Evolutionary conservation across 2,329 filamentous ascomycete species (phyloP).

Genomic region (Fusarium sp.): DNA sequence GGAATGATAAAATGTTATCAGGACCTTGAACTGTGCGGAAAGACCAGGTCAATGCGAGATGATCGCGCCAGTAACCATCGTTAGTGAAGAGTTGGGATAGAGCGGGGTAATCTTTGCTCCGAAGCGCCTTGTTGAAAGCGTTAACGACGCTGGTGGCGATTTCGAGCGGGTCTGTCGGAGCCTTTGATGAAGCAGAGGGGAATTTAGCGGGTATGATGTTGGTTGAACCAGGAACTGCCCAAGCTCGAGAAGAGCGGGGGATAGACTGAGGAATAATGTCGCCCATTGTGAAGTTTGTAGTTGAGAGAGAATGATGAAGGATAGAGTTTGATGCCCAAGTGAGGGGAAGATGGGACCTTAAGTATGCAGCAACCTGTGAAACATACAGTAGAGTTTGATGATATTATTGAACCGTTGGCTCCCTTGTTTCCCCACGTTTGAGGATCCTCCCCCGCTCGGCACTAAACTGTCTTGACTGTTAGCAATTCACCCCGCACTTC

Average conservation of each 20-base stretch:
- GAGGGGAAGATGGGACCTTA: constrained; percentile 18
- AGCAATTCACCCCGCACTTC: constrained; percentile 3
- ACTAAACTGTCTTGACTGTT: background rate
- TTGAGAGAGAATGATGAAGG: background rate
- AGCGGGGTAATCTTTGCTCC: constrained; percentile 48
- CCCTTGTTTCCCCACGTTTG: constrained; percentile 4
- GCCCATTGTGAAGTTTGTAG: constrained; percentile 27
- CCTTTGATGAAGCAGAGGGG: constrained; percentile 47
- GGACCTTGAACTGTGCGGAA: constrained; percentile 63
- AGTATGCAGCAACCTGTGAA: constrained; percentile 10
- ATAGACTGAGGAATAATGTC: constrained; percentile 33
- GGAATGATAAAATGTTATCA: constrained; percentile 53
- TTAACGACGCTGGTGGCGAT: constrained; percentile 54
- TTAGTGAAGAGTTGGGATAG: constrained; percentile 47
- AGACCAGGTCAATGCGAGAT: constrained; percentile 67
- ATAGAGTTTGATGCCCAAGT: constrained; percentile 1
- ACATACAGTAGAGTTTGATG: constrained; percentile 3
- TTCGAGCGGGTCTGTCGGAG: constrained; percentile 48
- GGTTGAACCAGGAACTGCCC: constrained; percentile 61
- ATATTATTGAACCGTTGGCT: background rate
- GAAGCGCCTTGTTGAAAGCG: constrained; percentile 55
- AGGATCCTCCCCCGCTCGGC: constrained; percentile 13
- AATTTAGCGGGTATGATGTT: constrained; percentile 63
- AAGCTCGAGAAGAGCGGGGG: constrained; percentile 43
- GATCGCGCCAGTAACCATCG: constrained; percentile 68